A percentile compares a stretch with the other conserved stretches of the same genome.
phyloP scores from a whole-genome alignment of 495 filamentous ascomycete species.

The Penicillium arizonense region DNA sequence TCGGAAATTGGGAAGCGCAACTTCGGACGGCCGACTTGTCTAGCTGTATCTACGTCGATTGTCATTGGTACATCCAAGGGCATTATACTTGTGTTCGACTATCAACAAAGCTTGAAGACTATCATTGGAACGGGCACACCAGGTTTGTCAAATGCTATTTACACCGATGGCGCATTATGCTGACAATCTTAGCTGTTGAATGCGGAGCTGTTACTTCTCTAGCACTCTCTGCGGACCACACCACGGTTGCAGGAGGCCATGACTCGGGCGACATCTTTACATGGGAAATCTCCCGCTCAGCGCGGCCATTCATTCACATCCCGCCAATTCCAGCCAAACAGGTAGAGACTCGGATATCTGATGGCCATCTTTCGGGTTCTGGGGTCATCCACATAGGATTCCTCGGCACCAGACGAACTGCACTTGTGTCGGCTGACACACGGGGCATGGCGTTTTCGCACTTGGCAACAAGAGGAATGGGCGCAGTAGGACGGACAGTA shows the following conservation, averaged over 20 bases:
- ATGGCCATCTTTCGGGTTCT: conserved; percentile 79
- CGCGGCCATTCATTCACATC: conserved; percentile 86
- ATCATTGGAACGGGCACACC: conserved; percentile 95
- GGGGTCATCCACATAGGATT: conserved; percentile 89
- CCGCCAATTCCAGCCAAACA: conserved; percentile 67
- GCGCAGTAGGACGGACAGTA: conserved; percentile 78
- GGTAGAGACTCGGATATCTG: conserved; percentile 60
- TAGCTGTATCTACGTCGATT: conserved; percentile 86
- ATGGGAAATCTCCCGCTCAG: conserved; percentile 82
- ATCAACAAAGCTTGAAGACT: conserved; percentile 88
- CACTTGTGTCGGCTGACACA: conserved; percentile 95
- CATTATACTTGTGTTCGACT: conserved; percentile 92
- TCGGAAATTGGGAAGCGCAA: conserved; percentile 93
- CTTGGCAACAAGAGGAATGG: conserved; percentile 86
- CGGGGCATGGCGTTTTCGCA: conserved; percentile 98
- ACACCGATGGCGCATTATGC: background rate
- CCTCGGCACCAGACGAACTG: conserved; percentile 91
- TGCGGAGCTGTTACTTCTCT: conserved; percentile 84
- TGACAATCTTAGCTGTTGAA: conserved; percentile 67
- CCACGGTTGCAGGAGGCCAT: conserved; percentile 88
- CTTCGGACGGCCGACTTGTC: conserved; percentile 88
- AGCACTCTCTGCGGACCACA: conserved; percentile 89
- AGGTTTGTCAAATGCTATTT: conserved; percentile 42
- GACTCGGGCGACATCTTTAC: conserved; percentile 91
- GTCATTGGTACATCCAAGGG: conserved; percentile 92